Evolutionary conservation across 129 eudicot species (phyloP).

Genomic region (Lactuca sativa): DNA sequence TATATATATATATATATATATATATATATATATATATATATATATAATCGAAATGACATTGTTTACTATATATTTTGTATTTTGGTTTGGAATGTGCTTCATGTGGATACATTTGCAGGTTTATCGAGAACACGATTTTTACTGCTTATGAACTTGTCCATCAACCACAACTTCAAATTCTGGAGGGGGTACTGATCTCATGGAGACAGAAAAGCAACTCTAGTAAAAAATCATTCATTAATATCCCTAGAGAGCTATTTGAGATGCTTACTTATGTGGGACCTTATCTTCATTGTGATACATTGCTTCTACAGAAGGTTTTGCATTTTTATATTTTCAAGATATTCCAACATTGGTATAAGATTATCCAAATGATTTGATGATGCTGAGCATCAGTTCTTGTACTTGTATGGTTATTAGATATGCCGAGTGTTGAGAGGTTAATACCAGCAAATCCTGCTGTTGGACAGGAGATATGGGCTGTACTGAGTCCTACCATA

Average conservation of each 20-base stretch:
- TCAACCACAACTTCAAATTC: conserved; percentile 39
- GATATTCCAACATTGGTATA: conserved; percentile 6
- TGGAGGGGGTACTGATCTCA: conserved; percentile 37
- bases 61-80: conserved; percentile 1
- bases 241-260: conserved; percentile 86
- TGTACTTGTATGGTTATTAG: conserved; percentile 41
- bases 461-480: conserved; percentile 97
- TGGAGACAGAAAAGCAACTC: conserved; percentile 44
- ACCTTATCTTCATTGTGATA: conserved; percentile 87
- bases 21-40: too few relatives aligned
- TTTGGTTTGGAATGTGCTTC: conserved; percentile 2
- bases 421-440: conserved; percentile 83
- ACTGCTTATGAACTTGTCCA: conserved; percentile 60
- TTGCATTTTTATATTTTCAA: conserved; percentile 1
- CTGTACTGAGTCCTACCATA: conserved; percentile 88
- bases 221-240: conserved; percentile 37
- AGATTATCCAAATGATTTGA: neutral
- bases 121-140: conserved; percentile 69
- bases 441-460: conserved; percentile 98
- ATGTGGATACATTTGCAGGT: conserved; percentile 71
- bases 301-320: conserved; percentile 92
- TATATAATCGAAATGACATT: neutral
- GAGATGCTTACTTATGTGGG: conserved; percentile 93
- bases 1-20: too few relatives aligned
- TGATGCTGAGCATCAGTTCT: too few relatives aligned